phyloP scores from a whole-genome alignment of 2,329 filamentous ascomycete species.

The Paraphaeosphaeria sporulosa region DNA sequence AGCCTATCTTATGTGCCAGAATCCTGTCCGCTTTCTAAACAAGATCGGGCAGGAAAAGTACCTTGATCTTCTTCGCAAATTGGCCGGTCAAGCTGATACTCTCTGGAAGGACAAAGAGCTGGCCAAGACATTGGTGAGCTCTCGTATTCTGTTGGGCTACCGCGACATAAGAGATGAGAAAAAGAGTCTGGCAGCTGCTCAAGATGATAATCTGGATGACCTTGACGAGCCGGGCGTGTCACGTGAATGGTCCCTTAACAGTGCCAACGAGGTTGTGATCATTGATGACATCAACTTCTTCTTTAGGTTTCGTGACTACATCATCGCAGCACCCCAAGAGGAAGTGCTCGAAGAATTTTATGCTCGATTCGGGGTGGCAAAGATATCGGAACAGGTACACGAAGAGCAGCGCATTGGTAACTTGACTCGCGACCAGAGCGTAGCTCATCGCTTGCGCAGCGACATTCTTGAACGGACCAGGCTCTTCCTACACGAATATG shows the following conservation, averaged over 20 bases:
- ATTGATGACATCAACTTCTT: conserved; percentile 63
- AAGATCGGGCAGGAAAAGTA: conserved; percentile 88
- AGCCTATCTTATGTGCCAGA: conserved; percentile 80
- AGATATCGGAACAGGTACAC: conserved; percentile 78
- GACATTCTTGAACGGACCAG: conserved; percentile 87
- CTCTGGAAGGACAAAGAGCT: conserved; percentile 82
- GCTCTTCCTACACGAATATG: conserved; percentile 87
- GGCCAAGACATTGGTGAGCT: conserved; percentile 75
- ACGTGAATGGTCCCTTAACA: conserved; percentile 80
- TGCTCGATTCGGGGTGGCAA: conserved; percentile 76
- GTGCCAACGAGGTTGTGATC: conserved; percentile 79
- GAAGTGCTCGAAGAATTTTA: conserved; percentile 88
- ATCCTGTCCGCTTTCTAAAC: conserved; percentile 82
- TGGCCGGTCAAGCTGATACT: conserved; percentile 74
- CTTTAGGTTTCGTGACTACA: conserved; percentile 81
- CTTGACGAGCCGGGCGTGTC: conserved; percentile 54
- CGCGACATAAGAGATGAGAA: conserved; percentile 70
- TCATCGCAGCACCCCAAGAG: conserved; percentile 90
- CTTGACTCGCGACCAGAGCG: conserved; percentile 69
- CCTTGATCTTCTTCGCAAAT: conserved; percentile 77
- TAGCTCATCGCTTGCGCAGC: conserved; percentile 74
- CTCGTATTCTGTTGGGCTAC: conserved; percentile 83
- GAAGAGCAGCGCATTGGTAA: conserved; percentile 78
- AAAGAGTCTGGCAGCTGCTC: conserved; percentile 50
- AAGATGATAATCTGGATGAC: conserved; percentile 51